Conservation (phyloP, 78 protist genomes). For the Corallochytrium limacisporum region DNA sequence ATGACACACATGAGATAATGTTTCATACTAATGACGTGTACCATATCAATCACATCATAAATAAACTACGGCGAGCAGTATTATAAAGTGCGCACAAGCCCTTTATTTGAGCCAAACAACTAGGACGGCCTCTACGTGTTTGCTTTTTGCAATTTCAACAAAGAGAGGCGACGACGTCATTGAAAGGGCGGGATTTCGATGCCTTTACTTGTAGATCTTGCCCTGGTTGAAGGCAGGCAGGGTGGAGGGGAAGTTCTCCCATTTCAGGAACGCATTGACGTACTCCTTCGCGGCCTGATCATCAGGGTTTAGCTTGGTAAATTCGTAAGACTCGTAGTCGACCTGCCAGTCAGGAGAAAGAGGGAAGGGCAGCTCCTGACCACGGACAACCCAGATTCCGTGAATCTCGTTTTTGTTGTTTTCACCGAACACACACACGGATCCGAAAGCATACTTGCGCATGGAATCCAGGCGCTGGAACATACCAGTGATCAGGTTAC, state of each 20-base stretch:
- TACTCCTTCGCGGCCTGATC: slow-evolving; percentile 9
- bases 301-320: slow-evolving; percentile 2
- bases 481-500: slow-evolving; percentile 56
- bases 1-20: too few relatives aligned
- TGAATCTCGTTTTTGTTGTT: slow-evolving; percentile 20
- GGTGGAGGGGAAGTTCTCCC: slow-evolving; percentile 38
- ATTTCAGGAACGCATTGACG: slow-evolving; percentile 36
- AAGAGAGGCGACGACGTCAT: too few relatives aligned
- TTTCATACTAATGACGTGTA: too few relatives aligned
- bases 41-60: too few relatives aligned
- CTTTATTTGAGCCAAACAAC: too few relatives aligned
- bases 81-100: too few relatives aligned
- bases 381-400: slow-evolving; percentile 52
- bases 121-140: too few relatives aligned
- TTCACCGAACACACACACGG: slow-evolving; percentile 33
- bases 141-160: too few relatives aligned
- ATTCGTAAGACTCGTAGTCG: neutral
- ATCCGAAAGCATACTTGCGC: slow-evolving; percentile 63
- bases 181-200: too few relatives aligned
- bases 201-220: too few relatives aligned
- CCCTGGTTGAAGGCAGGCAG: slow-evolving; percentile 40
- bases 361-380: slow-evolving; percentile 26
- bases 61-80: too few relatives aligned
- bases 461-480: slow-evolving; percentile 44
- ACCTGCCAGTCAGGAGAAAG: neutral